Evolutionary conservation across 2,329 filamentous ascomycete species (phyloP).

Genomic region (Cordyceps farinosa): DNA sequence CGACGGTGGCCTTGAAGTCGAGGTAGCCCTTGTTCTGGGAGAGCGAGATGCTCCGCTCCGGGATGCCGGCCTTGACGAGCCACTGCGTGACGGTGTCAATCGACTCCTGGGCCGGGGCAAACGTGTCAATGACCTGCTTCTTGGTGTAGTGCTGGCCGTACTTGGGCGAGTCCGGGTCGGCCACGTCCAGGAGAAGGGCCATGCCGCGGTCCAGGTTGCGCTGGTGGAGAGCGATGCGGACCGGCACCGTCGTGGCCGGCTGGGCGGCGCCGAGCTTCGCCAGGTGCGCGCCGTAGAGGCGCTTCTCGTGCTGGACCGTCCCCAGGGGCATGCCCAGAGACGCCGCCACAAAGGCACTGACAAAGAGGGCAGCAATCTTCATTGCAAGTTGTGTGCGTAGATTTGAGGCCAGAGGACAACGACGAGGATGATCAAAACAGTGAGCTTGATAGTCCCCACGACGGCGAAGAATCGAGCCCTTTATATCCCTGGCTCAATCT

Average conservation of each 20-base stretch:
- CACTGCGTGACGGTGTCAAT: slow-evolving; percentile 49
- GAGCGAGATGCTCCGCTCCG: slow-evolving; percentile 41
- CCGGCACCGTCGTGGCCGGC: neutral
- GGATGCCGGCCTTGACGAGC: slow-evolving; percentile 50
- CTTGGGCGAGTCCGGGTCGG: slow-evolving; percentile 8
- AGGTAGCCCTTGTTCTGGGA: slow-evolving; percentile 46
- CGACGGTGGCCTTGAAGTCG: slow-evolving; percentile 18
- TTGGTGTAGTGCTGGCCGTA: slow-evolving; percentile 13
- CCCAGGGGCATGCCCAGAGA: slow-evolving; percentile 4
- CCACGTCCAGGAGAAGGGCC: neutral
- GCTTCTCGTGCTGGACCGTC: slow-evolving; percentile 3
- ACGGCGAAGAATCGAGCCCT: too few species aligned
- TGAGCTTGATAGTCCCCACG: neutral
- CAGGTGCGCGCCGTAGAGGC: neutral
- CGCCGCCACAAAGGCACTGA: slow-evolving; percentile 4
- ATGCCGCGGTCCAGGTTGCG: slow-evolving; percentile 3
- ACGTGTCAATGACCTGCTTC: neutral
- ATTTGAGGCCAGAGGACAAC: too few species aligned
- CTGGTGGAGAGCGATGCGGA: slow-evolving; percentile 9
- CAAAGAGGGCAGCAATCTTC: slow-evolving; percentile 4
- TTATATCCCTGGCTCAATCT: too few species aligned
- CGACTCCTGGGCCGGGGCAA: slow-evolving; percentile 31
- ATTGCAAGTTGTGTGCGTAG: neutral
- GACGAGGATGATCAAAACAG: neutral
- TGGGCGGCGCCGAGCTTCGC: neutral